Conservation (phyloP, 2,329 filamentous ascomycete species). For the Pseudocercospora eumusae region DNA sequence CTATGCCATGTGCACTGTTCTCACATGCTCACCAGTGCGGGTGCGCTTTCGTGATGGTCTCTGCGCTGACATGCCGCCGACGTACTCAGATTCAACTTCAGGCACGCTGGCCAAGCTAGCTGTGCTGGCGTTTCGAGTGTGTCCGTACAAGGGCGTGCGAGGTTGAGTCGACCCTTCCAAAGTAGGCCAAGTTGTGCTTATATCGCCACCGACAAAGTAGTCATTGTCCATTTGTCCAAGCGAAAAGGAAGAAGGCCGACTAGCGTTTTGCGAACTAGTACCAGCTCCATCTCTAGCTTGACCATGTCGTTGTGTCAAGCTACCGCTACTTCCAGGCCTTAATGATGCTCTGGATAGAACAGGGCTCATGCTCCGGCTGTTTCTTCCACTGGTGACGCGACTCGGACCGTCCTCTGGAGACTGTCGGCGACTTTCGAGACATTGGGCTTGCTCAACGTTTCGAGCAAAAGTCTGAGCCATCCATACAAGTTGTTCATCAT, state of each 20-base stretch:
- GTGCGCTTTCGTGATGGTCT: not conserved
- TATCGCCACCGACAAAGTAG: not conserved
- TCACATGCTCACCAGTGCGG: not conserved
- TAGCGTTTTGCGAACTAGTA: conserved; percentile 4
- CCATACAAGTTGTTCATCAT: conserved; percentile 12
- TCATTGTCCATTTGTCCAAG: not conserved
- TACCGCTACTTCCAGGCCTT: conserved; percentile 9
- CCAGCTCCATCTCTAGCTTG: conserved; percentile 5
- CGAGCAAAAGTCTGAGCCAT: not conserved
- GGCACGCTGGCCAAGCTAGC: conserved; percentile 10
- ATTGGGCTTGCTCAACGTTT: not conserved
- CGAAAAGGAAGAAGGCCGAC: not conserved
- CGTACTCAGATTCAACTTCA: not conserved
- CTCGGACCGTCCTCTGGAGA: conserved; percentile 13
- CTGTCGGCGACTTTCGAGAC: not conserved
- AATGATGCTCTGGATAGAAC: not conserved
- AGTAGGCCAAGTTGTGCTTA: not conserved
- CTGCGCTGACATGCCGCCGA: not conserved
- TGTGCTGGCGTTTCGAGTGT: conserved; percentile 15
- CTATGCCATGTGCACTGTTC: not conserved
- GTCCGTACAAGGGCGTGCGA: not conserved
- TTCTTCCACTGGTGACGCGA: conserved; percentile 9
- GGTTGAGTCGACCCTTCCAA: not conserved
- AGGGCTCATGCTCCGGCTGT: not conserved
- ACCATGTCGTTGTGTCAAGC: conserved; percentile 1